Evolutionary conservation across 768 basidiomycete genomes (phyloP).

Genomic region (Russula emetica): DNA sequence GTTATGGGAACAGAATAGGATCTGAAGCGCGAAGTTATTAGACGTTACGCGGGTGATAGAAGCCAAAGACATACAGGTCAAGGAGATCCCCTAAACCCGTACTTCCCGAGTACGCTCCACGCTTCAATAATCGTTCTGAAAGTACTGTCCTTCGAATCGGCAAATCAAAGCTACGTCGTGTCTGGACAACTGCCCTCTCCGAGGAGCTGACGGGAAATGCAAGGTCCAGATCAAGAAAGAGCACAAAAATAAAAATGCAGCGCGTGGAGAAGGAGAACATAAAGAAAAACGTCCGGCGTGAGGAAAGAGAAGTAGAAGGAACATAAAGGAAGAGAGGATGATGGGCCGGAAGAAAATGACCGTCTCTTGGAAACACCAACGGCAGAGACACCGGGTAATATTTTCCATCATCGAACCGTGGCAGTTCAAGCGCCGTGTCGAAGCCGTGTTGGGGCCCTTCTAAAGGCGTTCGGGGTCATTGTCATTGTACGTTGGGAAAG

Average conservation of each 20-base stretch:
- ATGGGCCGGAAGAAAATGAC: not conserved
- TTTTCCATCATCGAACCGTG: not conserved
- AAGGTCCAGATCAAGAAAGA: conserved; percentile 4
- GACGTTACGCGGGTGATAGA: too few species aligned
- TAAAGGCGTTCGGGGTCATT: not conserved
- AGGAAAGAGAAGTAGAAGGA: not conserved
- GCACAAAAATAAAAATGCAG: conserved; percentile 4
- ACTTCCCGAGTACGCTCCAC: conserved; percentile 16
- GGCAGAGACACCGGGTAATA: not conserved
- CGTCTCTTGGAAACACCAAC: not conserved
- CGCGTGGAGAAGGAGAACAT: conserved; percentile 11
- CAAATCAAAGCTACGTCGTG: conserved; percentile 16
- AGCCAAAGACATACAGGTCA: conserved; percentile 17
- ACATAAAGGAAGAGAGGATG: not conserved
- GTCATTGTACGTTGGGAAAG: not conserved
- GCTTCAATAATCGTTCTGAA: conserved; percentile 7
- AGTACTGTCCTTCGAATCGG: conserved; percentile 14
- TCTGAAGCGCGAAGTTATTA: not conserved
- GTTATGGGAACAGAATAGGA: conserved; percentile 22
- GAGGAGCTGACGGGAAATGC: conserved; percentile 9
- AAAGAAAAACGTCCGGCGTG: conserved; percentile 20
- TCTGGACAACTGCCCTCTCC: not conserved
- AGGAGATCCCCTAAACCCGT: conserved; percentile 22
- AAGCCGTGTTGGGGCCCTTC: not conserved
- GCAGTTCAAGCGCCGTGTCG: not conserved